Evolutionary conservation across 306 rosid genomes (phyloP).

Genomic region (Vigna angularis): DNA sequence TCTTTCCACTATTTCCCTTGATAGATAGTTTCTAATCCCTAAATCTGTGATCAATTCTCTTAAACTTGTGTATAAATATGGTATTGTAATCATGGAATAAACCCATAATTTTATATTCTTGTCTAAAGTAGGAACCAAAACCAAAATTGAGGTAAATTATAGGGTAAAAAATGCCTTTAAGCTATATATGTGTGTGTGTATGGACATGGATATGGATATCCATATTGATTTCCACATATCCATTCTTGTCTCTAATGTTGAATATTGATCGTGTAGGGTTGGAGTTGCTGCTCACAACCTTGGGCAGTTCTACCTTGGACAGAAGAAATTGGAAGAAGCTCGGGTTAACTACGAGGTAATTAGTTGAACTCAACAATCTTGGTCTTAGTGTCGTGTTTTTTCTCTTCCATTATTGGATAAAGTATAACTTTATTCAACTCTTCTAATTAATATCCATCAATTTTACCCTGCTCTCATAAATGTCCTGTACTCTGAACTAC

Average conservation of each 20-base stretch:
- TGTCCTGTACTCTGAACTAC: slow-evolving; percentile 2
- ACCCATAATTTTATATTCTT: not conserved
- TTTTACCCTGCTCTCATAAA: slow-evolving; percentile 13
- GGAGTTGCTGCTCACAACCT: slow-evolving; percentile 87
- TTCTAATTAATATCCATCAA: slow-evolving; percentile 16
- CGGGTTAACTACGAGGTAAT: slow-evolving; percentile 71
- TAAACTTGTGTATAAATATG: not conserved
- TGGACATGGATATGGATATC: not conserved
- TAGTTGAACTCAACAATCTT: slow-evolving; percentile 19
- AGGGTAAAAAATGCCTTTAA: not conserved
- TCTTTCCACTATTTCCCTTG: not conserved
- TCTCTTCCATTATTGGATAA: not conserved
- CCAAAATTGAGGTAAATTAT: not conserved
- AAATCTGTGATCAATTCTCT: not conserved
- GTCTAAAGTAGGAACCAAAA: not conserved
- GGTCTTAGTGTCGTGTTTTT: not conserved
- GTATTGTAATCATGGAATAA: not conserved
- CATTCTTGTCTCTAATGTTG: slow-evolving; percentile 17
- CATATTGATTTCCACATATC: not conserved
- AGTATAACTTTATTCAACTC: slow-evolving; percentile 23
- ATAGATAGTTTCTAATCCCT: not conserved
- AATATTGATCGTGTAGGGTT: slow-evolving; percentile 63
- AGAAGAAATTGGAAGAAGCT: slow-evolving; percentile 77
- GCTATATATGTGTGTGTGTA: not conserved
- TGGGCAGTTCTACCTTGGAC: slow-evolving; percentile 83